Evolutionary conservation across 176 grass and related monocot species (phyloP).

Genomic region (Thalia dealbata): DNA sequence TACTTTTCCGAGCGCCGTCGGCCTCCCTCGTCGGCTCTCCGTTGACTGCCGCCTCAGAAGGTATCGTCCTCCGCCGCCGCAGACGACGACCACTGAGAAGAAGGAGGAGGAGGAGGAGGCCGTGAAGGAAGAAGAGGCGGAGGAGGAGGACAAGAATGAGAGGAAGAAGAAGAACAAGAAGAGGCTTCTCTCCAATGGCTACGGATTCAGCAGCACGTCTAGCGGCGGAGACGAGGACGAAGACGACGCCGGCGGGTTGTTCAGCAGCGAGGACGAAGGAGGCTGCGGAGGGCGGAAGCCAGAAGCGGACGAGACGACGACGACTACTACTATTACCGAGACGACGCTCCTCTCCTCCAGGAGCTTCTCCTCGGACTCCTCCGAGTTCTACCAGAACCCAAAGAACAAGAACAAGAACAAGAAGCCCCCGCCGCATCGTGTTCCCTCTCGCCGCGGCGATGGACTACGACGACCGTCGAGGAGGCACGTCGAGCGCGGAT

Average conservation of each 20-base stretch:
- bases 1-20: background rate
- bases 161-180: slow-evolving; percentile 5
- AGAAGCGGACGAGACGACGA: slow-evolving; percentile 38
- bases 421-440: background rate
- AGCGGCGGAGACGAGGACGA: slow-evolving; percentile 21
- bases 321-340: too few relatives aligned
- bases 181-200: slow-evolving; percentile 32
- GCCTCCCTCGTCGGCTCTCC: background rate
- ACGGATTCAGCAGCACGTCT: slow-evolving; percentile 71
- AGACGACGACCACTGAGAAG: background rate
- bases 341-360: slow-evolving; percentile 69
- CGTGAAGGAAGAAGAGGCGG: background rate
- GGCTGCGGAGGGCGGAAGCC: background rate
- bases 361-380: slow-evolving; percentile 93
- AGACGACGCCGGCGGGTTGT: slow-evolving; percentile 29
- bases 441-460: background rate
- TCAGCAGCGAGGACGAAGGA: slow-evolving; percentile 48
- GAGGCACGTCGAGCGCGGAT: background rate
- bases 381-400: slow-evolving; percentile 59
- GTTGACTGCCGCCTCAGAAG: background rate
- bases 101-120: background rate
- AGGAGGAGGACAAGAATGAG: background rate
- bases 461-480: too few relatives aligned
- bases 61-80: background rate
- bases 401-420: slow-evolving; percentile 27